Evolutionary conservation across 345 rosid species (phyloP).

Genomic region (Syzygium jambos): DNA sequence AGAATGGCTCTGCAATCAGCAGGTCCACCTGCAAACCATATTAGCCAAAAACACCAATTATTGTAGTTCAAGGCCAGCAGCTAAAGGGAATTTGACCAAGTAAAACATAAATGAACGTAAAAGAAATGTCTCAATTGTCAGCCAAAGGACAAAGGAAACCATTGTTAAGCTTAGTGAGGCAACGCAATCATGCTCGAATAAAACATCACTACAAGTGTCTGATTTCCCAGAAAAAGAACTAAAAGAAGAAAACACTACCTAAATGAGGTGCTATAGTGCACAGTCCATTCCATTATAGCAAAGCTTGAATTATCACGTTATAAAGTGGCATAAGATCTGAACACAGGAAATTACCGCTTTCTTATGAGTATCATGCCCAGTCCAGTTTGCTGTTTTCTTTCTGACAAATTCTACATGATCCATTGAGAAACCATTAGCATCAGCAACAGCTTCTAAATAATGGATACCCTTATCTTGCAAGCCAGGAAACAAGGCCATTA

Average conservation of each 20-base stretch:
- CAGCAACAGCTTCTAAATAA: conserved; percentile 58
- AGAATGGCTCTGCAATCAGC: conserved; percentile 83
- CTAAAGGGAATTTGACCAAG: neutral
- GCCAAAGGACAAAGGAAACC: neutral
- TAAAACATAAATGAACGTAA: neutral
- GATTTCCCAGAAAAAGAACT: neutral
- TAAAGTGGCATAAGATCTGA: neutral
- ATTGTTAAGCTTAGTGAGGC: neutral
- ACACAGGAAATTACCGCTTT: conserved; percentile 32
- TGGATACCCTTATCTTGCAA: conserved; percentile 44
- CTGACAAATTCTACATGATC: conserved; percentile 42
- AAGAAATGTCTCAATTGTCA: neutral
- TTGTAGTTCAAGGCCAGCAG: neutral
- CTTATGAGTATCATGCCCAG: conserved; percentile 32
- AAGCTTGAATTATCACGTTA: neutral
- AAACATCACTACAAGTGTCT: neutral
- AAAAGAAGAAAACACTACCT: neutral
- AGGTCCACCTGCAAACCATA: conserved; percentile 54
- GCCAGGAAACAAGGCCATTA: conserved; percentile 67
- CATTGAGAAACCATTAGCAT: conserved; percentile 45
- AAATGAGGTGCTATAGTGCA: neutral
- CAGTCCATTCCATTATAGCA: neutral
- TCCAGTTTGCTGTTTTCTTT: conserved; percentile 34
- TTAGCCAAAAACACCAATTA: neutral
- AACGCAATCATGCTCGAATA: neutral